Evolutionary conservation across 257 asterid genomes (phyloP).

Genomic region (Penstemon davidsonii): DNA sequence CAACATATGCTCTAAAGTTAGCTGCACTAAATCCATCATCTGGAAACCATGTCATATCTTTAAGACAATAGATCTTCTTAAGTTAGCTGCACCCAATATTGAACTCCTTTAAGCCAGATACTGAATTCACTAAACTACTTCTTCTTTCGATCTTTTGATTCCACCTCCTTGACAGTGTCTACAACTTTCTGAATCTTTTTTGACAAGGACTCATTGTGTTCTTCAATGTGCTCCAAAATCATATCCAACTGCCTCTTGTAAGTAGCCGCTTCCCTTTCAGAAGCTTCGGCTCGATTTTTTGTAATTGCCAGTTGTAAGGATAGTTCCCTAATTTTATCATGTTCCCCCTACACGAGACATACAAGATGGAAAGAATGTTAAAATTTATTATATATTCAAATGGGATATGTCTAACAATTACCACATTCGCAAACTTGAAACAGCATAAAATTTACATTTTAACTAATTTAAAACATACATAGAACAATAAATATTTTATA

Average conservation of each 20-base stretch:
- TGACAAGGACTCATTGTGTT: slow-evolving; percentile 72
- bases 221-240: slow-evolving; percentile 83
- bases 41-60: slow-evolving; percentile 17
- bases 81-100: neutral
- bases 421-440: too few relatives aligned
- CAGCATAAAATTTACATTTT: too few relatives aligned
- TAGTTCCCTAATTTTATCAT: slow-evolving; percentile 86
- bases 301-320: slow-evolving; percentile 77
- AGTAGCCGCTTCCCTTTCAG: slow-evolving; percentile 57
- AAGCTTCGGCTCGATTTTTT: slow-evolving; percentile 72
- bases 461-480: too few relatives aligned
- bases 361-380: neutral
- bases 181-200: slow-evolving; percentile 66
- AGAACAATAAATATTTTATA: too few relatives aligned
- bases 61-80: too few relatives aligned
- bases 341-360: slow-evolving; percentile 62
- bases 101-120: neutral
- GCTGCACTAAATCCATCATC: slow-evolving; percentile 18
- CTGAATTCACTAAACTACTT: slow-evolving; percentile 18
- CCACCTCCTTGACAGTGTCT: slow-evolving; percentile 62
- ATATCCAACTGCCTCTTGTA: slow-evolving; percentile 83
- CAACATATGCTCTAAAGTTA: slow-evolving; percentile 18
- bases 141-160: slow-evolving; percentile 48
- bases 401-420: too few relatives aligned
- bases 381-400: too few relatives aligned